Percentiles rank a stretch among this genome's conserved stretches.
phyloP scores from a whole-genome alignment of 1,139 yeast genomes.

The Meyerozyma elateridarum region DNA sequence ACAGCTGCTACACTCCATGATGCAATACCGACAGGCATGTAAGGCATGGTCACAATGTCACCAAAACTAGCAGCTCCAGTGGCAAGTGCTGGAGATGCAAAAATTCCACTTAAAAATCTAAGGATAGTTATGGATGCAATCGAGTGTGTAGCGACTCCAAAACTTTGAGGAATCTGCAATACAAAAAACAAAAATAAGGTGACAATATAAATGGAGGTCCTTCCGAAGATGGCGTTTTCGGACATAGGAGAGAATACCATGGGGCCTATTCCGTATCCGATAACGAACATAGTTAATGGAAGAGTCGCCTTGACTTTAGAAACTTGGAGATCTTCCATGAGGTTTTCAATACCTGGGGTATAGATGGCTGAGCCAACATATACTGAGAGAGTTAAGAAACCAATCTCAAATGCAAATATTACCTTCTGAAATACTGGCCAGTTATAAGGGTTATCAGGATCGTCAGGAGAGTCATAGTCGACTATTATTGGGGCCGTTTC shows the following conservation, averaged over 20 bases:
- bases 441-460: slow-evolving; percentile 55
- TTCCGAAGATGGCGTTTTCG: slow-evolving; percentile 45
- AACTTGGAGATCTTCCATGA: slow-evolving; percentile 26
- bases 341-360: slow-evolving; percentile 45
- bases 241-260: slow-evolving; percentile 35
- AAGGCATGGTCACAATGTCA: slow-evolving; percentile 19
- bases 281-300: slow-evolving; percentile 33
- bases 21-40: slow-evolving; percentile 11
- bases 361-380: slow-evolving; percentile 62
- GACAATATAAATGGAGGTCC: slow-evolving; percentile 36
- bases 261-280: slow-evolving; percentile 39
- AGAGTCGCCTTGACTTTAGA: slow-evolving; percentile 23
- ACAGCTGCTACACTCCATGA: slow-evolving; percentile 13
- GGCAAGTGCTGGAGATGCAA: slow-evolving; percentile 32
- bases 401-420: slow-evolving; percentile 34
- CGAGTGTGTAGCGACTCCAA: slow-evolving; percentile 15
- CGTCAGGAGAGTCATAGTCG: slow-evolving; percentile 46
- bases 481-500: slow-evolving; percentile 20
- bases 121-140: slow-evolving; percentile 30
- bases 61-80: slow-evolving; percentile 36
- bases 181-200: slow-evolving; percentile 27
- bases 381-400: slow-evolving; percentile 46
- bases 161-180: slow-evolving; percentile 33
- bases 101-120: slow-evolving; percentile 32
- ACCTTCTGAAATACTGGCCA: slow-evolving; percentile 43